A percentile compares a stretch with the other conserved stretches of the same genome.
Conservation (phyloP, 2,329 filamentous ascomycete species). For the Colletotrichum endophyticum region DNA sequence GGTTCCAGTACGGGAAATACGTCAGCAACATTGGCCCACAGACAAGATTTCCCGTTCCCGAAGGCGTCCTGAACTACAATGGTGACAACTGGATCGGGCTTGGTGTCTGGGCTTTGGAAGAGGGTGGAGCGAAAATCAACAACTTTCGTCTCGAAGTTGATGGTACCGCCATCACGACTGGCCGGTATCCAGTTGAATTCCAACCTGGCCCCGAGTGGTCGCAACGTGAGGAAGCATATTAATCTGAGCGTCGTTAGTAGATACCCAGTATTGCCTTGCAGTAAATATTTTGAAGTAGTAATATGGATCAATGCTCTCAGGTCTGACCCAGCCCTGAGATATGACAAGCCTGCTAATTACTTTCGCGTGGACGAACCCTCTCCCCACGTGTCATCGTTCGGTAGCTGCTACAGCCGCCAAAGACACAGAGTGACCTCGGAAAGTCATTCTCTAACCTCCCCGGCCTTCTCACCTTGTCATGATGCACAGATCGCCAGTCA, state of each 20-base stretch:
- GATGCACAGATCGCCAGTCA: neutral
- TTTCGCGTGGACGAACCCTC: neutral
- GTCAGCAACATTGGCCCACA: slow-evolving; percentile 80
- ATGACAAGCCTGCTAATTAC: neutral
- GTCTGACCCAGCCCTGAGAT: neutral
- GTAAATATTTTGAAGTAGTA: neutral
- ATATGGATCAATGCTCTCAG: neutral
- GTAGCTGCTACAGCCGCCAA: neutral
- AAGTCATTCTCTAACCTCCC: neutral
- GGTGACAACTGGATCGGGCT: slow-evolving; percentile 74
- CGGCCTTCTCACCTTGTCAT: neutral
- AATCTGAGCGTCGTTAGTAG: neutral
- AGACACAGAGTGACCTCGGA: neutral
- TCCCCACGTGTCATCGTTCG: neutral
- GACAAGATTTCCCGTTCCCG: slow-evolving; percentile 72
- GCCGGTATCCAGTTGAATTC: slow-evolving; percentile 47
- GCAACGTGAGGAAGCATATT: slow-evolving; percentile 57
- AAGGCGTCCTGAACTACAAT: slow-evolving; percentile 73
- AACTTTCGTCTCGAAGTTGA: slow-evolving; percentile 55
- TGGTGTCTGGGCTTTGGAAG: slow-evolving; percentile 70
- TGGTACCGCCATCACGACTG: slow-evolving; percentile 52
- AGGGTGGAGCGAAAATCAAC: slow-evolving; percentile 59
- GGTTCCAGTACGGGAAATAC: slow-evolving; percentile 69
- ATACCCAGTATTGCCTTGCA: neutral
- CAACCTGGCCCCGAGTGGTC: slow-evolving; percentile 51